A percentile compares a stretch with the other conserved stretches of the same genome.
phyloP scores from a whole-genome alignment of 2,329 filamentous ascomycete species.

The Nemania diffusa region DNA sequence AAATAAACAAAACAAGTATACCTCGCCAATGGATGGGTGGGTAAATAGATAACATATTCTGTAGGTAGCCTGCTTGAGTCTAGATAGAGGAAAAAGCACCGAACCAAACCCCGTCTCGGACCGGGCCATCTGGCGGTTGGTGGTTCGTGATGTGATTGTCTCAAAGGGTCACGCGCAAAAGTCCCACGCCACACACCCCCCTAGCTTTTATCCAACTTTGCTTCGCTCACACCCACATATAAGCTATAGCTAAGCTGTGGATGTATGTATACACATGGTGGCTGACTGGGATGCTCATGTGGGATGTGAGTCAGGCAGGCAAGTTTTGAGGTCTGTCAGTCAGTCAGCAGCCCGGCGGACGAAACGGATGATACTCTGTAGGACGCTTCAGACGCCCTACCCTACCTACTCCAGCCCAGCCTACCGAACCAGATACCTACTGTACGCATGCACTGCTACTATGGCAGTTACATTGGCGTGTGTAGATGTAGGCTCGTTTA shows the following conservation, averaged over 20 bases:
- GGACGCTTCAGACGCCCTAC: background rate
- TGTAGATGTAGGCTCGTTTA: background rate
- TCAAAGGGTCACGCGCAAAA: conserved; percentile 3
- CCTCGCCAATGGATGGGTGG: background rate
- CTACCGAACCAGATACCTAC: background rate
- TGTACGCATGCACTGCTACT: background rate
- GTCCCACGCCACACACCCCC: background rate
- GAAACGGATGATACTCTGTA: background rate
- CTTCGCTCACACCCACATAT: conserved; percentile 1
- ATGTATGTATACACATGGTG: too few relatives aligned
- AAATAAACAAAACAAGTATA: background rate
- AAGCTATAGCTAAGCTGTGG: background rate
- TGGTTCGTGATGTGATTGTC: conserved; percentile 6
- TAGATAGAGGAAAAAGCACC: background rate
- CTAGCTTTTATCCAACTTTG: background rate
- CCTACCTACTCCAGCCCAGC: background rate
- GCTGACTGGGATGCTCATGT: background rate
- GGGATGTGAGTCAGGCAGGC: background rate
- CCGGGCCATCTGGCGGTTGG: background rate
- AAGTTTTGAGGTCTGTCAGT: background rate
- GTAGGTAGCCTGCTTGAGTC: background rate
- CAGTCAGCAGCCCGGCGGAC: background rate
- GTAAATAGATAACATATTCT: background rate
- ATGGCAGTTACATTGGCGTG: background rate
- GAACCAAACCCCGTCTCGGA: conserved; percentile 1